These are phyloP conservation scores for Pseudogymnoascus sp. DNA, from an alignment of 2,329 filamentous ascomycete genomes.

Conservation along the genomic window DNA sequence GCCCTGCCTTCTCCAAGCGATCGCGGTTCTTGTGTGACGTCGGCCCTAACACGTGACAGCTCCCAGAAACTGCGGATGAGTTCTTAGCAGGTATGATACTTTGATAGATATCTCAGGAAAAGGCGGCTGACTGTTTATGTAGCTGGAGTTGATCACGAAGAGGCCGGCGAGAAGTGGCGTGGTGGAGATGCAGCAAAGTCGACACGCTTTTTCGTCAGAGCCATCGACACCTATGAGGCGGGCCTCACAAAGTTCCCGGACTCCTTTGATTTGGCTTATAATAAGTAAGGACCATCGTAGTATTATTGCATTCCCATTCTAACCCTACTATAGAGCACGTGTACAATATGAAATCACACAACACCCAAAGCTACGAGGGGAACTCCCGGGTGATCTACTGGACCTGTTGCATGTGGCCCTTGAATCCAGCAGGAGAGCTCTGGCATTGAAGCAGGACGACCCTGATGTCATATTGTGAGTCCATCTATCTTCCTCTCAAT, in stretches of 20 bases:
- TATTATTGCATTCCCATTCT: background rate
- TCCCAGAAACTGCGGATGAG: conserved; percentile 56
- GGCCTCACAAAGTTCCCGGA: conserved; percentile 51
- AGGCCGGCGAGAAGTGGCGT: conserved; percentile 66
- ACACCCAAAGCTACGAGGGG: conserved; percentile 51
- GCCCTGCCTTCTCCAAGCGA: background rate
- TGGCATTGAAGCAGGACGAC: conserved; percentile 52
- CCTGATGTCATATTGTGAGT: conserved; percentile 54
- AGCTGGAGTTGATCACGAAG: conserved; percentile 61
- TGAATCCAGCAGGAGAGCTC: conserved; percentile 54
- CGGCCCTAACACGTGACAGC: conserved; percentile 28
- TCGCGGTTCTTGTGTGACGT: background rate
- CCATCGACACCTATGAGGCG: conserved; percentile 57
- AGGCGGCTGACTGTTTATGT: conserved; percentile 9
- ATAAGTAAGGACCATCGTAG: conserved; percentile 45
- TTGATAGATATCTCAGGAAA: background rate
- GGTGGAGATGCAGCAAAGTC: conserved; percentile 57
- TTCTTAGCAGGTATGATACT: conserved; percentile 48
- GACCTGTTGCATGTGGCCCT: conserved; percentile 53
- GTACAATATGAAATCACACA: conserved; percentile 63
- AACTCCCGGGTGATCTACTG: conserved; percentile 44
- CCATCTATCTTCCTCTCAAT: background rate
- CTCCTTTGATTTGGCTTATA: conserved; percentile 66
- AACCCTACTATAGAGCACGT: conserved; percentile 44
- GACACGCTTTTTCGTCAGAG: conserved; percentile 48